Evolutionary conservation across 192 early-diverging fungal genomes (phyloP), one percentile per base, ranked within the genome.

Genomic region (Mortierella hygrophila): DNA sequence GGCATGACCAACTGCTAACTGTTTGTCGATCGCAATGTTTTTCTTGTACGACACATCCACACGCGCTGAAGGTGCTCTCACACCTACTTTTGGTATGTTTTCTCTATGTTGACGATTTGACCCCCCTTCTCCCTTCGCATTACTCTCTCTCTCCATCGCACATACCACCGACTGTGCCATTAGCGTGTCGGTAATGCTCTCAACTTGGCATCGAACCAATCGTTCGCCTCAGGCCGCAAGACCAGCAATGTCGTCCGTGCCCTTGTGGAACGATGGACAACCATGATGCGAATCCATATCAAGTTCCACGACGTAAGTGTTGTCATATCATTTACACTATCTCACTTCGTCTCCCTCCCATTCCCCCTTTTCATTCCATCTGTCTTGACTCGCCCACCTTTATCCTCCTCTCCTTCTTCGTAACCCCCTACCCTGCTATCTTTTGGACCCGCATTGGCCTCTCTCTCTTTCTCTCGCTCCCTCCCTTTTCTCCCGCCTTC

Each of bases 161-260:
- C 65, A 29, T 68, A 32, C 65, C 29, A 68, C 49, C 18, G 47
- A 20, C 47, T 49, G 49, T 79, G 8, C 18, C 7, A 40, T 29
- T 68, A 86, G 83, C 83, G 83, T 70, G 83, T 86, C 32, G 83
- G 79, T 1, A 86, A 81, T 80, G 83, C 83, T 47, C 75, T 86
- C 46, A 80, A 80, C 57, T 52, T 86, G 74, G 68, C 75, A 1
- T 52, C 74, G 18, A 79, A 77, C 74, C 74, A 80, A 11, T 46
- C 74, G 20, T 7, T 81, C 7, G 70, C 83, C 4, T 15, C 79
- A 4, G 83, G 83, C 29, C 73, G 68, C 46, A 86, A 86, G 71
- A 40, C 57, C 35, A 77, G 78, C 57, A 77, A 79, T 76, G 73
- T 75, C 1, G 54, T 86, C 71, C 68, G 79, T 74, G 78, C 69